Conservation (phyloP, 179 eudicot genomes). For the Patellifolia procumbens region DNA sequence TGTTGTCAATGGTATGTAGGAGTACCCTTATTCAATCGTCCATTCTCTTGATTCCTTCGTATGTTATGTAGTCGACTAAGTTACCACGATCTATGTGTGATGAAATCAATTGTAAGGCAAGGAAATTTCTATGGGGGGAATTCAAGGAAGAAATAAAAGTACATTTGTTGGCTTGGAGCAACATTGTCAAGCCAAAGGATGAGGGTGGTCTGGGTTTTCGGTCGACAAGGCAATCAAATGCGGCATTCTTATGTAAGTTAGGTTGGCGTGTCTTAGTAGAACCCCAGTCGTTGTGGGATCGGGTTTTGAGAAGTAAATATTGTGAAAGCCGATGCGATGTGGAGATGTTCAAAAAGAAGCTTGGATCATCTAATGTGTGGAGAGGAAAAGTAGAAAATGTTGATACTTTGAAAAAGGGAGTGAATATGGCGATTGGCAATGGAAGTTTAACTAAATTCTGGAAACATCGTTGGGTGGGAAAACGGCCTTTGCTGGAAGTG, state of each 20-base stretch:
- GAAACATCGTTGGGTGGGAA: neutral
- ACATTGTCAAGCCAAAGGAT: neutral
- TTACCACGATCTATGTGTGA: neutral
- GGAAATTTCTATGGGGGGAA: neutral
- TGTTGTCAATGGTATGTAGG: neutral
- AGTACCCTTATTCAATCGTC: neutral
- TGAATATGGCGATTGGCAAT: neutral
- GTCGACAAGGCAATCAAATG: neutral
- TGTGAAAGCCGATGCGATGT: neutral
- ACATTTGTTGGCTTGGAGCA: neutral
- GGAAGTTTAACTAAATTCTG: neutral
- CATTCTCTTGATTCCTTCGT: neutral
- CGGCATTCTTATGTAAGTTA: neutral
- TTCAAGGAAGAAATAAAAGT: too few relatives aligned
- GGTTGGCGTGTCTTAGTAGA: neutral
- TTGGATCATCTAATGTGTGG: neutral
- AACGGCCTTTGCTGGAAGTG: too few relatives aligned
- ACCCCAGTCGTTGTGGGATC: neutral
- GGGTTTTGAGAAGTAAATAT: neutral
- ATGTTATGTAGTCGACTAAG: neutral
- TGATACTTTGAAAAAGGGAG: neutral
- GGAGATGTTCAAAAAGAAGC: neutral
- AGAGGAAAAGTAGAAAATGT: neutral
- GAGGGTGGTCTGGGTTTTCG: neutral
- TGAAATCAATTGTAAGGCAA: neutral